Base-by-base conservation (phyloP, 805 yeast species). In the Cyberlindnera amylophila region DNA sequence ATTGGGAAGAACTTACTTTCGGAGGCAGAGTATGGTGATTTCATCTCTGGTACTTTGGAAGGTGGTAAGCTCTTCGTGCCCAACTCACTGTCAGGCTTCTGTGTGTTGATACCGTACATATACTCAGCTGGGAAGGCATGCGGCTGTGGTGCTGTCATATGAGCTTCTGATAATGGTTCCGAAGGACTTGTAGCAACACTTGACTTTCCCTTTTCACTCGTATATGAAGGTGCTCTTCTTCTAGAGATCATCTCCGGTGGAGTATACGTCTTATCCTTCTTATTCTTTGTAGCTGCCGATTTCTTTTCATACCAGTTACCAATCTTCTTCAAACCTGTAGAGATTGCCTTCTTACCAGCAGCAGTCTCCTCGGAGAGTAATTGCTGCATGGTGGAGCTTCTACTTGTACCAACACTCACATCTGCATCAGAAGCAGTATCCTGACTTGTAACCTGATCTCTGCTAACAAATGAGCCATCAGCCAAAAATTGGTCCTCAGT, bases 161-260 rank as follows among this genome's bases (percentile, higher is more conserved):
- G 43, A 2, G 16, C 15, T 3, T 30, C 34, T 1, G 37, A 18
- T 2, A 26, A 34, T 2, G 31, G 28, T 2, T 30, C 44, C 4
- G 9, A 13, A 15, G 12, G 16, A 19, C 41, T 39, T 2, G 26
- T 14, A 3, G 13, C 16, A 6, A 39, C 26, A 3, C 29, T 37
- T 13, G 40, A 32, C 14, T 46, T 47, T 5, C 31, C 42, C 5
- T 48, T 29, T 13, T 15, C 32, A 29, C 53, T 49, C 0, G 51
- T 24, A 29, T 37, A 39, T 45, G 63, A 45, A 58, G 61, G 45
- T 13, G 49, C 45, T 12, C 69, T 62, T 53, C 84, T 66, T 55
- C 86, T 65, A 21, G 69, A 77, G n/a, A 81, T 81, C 87, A 81
- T 81, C 54, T 81, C 86, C 0, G 86, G 86, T 0, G 81, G 75